phyloP scores from a whole-genome alignment of 1,139 yeast species.

The Saccharomyces hybrid region DNA sequence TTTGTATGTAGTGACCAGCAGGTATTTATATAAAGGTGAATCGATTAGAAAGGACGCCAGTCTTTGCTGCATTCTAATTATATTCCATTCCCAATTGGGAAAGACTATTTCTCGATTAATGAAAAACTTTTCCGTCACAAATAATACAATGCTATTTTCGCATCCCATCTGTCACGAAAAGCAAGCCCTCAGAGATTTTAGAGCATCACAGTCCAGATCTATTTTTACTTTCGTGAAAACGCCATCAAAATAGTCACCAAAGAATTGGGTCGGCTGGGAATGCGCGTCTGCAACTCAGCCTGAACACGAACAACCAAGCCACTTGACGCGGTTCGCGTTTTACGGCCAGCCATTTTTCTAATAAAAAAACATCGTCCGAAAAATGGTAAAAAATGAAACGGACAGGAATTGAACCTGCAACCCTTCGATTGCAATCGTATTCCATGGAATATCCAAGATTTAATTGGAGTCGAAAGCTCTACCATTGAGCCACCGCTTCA shows the following conservation, averaged over 20 bases:
- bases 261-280: neutral
- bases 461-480: slow-evolving; percentile 83
- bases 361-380: no score
- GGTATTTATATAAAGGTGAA: neutral
- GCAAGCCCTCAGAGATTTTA: neutral
- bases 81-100: neutral
- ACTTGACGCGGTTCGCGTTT: neutral
- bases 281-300: neutral
- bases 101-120: neutral
- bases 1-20: neutral
- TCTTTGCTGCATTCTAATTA: neutral
- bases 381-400: slow-evolving; percentile 41
- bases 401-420: slow-evolving; percentile 75
- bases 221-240: neutral
- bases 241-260: neutral
- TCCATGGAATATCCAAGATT: slow-evolving; percentile 29
- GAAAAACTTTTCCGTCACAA: neutral
- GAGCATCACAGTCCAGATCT: neutral
- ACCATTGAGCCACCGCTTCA: slow-evolving; percentile 91
- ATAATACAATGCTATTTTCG: neutral
- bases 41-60: neutral
- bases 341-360: neutral
- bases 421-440: slow-evolving; percentile 50
- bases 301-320: neutral
- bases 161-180: neutral